Conservation (phyloP, 2,329 filamentous ascomycete genomes). For the Verticillium nonalfalfae region DNA sequence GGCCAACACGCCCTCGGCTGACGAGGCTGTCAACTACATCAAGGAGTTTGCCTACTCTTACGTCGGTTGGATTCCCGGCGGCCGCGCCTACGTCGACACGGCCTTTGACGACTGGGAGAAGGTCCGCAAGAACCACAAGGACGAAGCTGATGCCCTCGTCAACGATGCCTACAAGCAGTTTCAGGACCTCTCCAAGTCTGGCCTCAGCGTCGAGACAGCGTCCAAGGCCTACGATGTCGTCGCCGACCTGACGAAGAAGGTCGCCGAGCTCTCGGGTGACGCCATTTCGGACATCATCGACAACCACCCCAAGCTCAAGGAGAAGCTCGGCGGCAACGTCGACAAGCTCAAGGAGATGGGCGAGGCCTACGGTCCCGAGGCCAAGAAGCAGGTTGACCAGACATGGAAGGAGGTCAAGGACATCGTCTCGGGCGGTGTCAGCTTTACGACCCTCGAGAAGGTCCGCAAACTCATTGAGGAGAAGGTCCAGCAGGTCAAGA, state of each 20-base stretch:
- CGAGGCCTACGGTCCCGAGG: conserved; percentile 66
- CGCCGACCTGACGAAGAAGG: conserved; percentile 51
- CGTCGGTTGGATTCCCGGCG: conserved; percentile 66
- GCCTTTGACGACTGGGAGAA: conserved; percentile 67
- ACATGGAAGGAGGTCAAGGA: conserved; percentile 63
- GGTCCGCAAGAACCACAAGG: conserved; percentile 58
- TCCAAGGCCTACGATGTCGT: conserved; percentile 56
- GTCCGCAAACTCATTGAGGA: conserved; percentile 60
- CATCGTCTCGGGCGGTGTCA: conserved; percentile 56
- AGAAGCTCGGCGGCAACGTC: conserved; percentile 62
- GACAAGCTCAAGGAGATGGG: conserved; percentile 65
- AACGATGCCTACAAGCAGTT: conserved; percentile 62
- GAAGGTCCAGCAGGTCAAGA: conserved; percentile 59
- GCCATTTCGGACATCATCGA: conserved; percentile 59
- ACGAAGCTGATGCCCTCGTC: conserved; percentile 65
- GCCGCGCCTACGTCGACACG: conserved; percentile 58
- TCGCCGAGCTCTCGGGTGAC: conserved; percentile 57
- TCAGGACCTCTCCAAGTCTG: conserved; percentile 51
- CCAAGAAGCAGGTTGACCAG: conserved; percentile 68
- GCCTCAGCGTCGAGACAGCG: conserved; percentile 57
- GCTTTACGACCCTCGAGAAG: conserved; percentile 42
- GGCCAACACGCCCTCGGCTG: conserved; percentile 56
- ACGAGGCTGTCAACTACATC: conserved; percentile 60
- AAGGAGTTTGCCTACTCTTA: conserved; percentile 63
- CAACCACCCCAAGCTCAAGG: conserved; percentile 67